Conservation (phyloP, 331 rosid genomes). For the Quercus lobata region DNA sequence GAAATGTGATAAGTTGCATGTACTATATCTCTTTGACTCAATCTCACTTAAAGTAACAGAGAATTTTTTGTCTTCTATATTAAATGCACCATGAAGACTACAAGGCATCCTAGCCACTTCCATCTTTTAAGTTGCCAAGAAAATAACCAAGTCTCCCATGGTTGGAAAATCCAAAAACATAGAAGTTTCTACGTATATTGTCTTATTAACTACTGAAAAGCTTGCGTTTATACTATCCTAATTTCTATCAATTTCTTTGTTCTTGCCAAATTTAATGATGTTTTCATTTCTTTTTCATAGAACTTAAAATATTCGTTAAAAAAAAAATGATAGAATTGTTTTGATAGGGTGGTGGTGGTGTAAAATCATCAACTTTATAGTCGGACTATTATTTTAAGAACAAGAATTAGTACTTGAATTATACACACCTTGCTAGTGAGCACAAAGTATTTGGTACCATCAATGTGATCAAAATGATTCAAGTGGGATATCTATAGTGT, state of each 20-base stretch:
- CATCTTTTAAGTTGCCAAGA: slow-evolving; percentile 28
- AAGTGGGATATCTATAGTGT: too few species aligned
- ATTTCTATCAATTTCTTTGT: slow-evolving; percentile 10
- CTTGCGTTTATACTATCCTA: slow-evolving; percentile 36
- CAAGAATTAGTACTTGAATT: neutral
- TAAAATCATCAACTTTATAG: slow-evolving; percentile 16
- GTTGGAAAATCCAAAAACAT: slow-evolving; percentile 60
- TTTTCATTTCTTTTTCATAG: neutral
- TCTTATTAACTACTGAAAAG: slow-evolving; percentile 38
- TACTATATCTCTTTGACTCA: too few species aligned
- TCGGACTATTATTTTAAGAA: neutral
- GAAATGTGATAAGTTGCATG: too few species aligned
- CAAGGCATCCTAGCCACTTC: slow-evolving; percentile 37
- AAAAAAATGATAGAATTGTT: slow-evolving; percentile 1
- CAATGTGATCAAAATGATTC: too few species aligned
- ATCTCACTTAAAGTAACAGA: too few species aligned
- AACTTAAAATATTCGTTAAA: neutral
- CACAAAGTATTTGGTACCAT: too few species aligned
- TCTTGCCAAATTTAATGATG: neutral
- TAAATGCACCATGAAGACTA: slow-evolving; percentile 57
- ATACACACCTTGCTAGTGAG: neutral
- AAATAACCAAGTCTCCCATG: slow-evolving; percentile 18
- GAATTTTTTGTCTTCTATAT: neutral
- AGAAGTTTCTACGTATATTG: slow-evolving; percentile 64
- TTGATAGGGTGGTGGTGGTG: slow-evolving; percentile 18